These are phyloP conservation scores for Quercus mongolica DNA, from an alignment of 306 rosid genomes.

Conservation along the genomic window DNA sequence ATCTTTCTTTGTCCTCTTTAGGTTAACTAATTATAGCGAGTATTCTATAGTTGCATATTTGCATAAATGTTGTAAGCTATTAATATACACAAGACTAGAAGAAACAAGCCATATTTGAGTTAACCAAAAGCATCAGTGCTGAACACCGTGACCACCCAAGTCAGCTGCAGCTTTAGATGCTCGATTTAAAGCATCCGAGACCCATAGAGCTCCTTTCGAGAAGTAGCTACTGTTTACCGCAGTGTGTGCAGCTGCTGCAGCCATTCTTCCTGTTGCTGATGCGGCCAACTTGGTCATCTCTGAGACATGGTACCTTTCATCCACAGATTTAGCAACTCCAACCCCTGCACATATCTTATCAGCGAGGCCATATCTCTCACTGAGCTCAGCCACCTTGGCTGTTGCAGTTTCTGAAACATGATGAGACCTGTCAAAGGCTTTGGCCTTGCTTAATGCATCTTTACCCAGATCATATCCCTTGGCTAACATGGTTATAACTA, in stretches of 20 bases:
- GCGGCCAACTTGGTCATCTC: constrained; percentile 65
- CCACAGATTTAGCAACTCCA: constrained; percentile 51
- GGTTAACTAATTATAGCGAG: neutral
- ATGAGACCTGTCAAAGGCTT: constrained; percentile 68
- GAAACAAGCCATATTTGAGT: neutral
- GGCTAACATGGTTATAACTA: constrained; percentile 76
- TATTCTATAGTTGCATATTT: neutral
- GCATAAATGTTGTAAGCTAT: neutral
- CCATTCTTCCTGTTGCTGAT: constrained; percentile 75
- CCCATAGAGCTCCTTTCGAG: constrained; percentile 79
- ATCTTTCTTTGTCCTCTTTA: neutral
- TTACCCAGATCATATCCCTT: constrained; percentile 76
- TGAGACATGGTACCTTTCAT: constrained; percentile 67
- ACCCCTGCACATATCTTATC: constrained; percentile 65
- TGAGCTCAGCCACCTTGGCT: constrained; percentile 71
- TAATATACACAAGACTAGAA: constrained; percentile 9
- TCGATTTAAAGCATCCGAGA: constrained; percentile 60
- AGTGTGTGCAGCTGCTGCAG: constrained; percentile 59
- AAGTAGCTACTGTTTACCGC: constrained; percentile 75
- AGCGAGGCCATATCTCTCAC: constrained; percentile 64
- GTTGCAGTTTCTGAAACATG: constrained; percentile 69
- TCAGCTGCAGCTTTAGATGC: constrained; percentile 74
- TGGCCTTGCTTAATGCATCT: constrained; percentile 74
- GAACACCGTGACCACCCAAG: constrained; percentile 49
- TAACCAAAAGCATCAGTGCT: constrained; percentile 29